Evolutionary conservation across 176 grass and related monocot species (phyloP).

Genomic region (maize (Zea mays)): DNA sequence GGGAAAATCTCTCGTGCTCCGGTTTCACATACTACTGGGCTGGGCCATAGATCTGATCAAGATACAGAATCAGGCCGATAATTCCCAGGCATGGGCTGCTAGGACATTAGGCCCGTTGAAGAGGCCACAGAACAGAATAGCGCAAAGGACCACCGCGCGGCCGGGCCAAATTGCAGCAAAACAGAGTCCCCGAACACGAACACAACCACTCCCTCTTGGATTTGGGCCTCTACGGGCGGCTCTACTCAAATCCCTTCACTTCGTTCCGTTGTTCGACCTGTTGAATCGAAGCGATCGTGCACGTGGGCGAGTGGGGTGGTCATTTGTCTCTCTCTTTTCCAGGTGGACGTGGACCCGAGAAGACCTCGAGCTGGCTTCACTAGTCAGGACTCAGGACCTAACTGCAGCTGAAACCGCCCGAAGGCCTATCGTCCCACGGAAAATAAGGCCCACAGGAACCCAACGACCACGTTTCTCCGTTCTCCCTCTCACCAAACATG

Average conservation of each 20-base stretch:
- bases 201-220: not conserved
- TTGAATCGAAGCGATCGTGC: not conserved
- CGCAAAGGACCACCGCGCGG: not conserved
- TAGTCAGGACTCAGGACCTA: not conserved
- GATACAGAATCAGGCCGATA: not conserved
- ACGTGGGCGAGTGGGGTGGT: not conserved
- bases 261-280: too few relatives aligned
- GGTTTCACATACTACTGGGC: not conserved
- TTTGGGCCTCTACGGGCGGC: not conserved
- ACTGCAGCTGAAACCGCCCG: not conserved
- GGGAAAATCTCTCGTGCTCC: too few relatives aligned
- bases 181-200: too few relatives aligned
- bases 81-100: not conserved
- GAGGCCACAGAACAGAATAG: not conserved
- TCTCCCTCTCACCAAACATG: constrained; percentile 21
- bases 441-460: constrained; percentile 26
- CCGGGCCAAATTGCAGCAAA: not conserved
- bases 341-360: not conserved
- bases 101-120: not conserved
- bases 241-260: too few relatives aligned
- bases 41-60: not conserved
- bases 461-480: not conserved
- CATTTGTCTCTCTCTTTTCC: not conserved
- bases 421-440: constrained; percentile 10
- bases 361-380: not conserved